phyloP scores from a whole-genome alignment of 2,329 filamentous ascomycete species.

The Alternaria hordeiaustralica region DNA sequence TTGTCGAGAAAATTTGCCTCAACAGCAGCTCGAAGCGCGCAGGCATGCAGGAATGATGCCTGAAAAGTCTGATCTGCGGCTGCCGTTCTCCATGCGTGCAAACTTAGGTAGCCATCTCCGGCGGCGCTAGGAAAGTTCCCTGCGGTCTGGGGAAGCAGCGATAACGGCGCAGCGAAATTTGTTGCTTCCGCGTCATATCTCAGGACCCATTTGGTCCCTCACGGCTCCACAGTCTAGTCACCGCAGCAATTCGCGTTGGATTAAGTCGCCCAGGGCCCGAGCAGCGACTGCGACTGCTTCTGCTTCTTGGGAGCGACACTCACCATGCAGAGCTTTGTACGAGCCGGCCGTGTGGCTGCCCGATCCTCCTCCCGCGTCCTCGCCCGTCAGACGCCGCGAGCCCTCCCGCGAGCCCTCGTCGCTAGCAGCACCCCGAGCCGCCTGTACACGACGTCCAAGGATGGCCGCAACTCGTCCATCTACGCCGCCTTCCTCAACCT shows the following conservation, averaged over 20 bases:
- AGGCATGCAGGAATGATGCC: background rate
- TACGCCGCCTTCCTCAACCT: slow-evolving; percentile 83
- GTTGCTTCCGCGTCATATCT: slow-evolving; percentile 32
- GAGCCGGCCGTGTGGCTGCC: slow-evolving; percentile 46
- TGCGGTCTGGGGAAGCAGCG: slow-evolving; percentile 16
- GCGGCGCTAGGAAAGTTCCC: background rate
- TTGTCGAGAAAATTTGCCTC: background rate
- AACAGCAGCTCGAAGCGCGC: background rate
- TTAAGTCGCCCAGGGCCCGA: slow-evolving; percentile 17
- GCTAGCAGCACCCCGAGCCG: slow-evolving; percentile 36
- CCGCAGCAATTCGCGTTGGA: slow-evolving; percentile 25
- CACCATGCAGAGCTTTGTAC: slow-evolving; percentile 49
- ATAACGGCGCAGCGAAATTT: slow-evolving; percentile 38
- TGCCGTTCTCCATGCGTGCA: background rate
- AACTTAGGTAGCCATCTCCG: background rate
- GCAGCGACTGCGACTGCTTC: slow-evolving; percentile 5
- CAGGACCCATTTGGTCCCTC: slow-evolving; percentile 6
- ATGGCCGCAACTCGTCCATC: slow-evolving; percentile 45
- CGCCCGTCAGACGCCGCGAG: slow-evolving; percentile 32
- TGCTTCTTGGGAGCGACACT: slow-evolving; percentile 32
- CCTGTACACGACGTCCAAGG: slow-evolving; percentile 41
- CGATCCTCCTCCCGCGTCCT: slow-evolving; percentile 45
- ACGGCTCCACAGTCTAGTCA: slow-evolving; percentile 15
- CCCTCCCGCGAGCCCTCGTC: slow-evolving; percentile 43
- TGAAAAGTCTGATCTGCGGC: slow-evolving; percentile 4